Evolutionary conservation across 495 filamentous ascomycete species (phyloP).

Genomic region (Parachaetomium inaequale): DNA sequence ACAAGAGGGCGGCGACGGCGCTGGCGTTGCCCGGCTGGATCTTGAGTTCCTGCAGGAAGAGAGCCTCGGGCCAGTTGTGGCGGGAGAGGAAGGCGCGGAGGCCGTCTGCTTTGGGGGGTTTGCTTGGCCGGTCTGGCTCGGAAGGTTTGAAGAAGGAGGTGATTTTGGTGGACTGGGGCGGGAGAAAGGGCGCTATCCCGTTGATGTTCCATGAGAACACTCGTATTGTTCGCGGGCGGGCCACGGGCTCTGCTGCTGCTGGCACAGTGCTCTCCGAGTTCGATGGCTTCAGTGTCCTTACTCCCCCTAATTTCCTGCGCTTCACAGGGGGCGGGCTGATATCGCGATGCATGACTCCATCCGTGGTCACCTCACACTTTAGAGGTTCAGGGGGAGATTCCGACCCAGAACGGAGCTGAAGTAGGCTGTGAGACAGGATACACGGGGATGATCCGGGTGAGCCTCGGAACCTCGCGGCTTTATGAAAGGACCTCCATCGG

Average conservation of each 20-base stretch:
- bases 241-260: neutral
- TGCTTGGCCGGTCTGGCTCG: neutral
- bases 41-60: conserved; percentile 55
- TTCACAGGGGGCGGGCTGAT: conserved; percentile 26
- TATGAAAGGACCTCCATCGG: no score
- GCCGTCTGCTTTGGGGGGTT: conserved; percentile 5
- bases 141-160: conserved; percentile 40
- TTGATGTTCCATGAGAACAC: conserved; percentile 54
- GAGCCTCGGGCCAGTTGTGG: conserved; percentile 45
- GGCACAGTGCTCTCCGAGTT: no score
- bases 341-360: conserved; percentile 8
- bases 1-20: conserved; percentile 25
- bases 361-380: no score
- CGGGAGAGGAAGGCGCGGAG: conserved; percentile 44
- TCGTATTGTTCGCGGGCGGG: conserved; percentile 16
- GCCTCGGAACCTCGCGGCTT: no score
- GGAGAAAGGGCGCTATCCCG: conserved; percentile 45
- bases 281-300: no score
- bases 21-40: conserved; percentile 37
- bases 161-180: conserved; percentile 31
- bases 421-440: no score
- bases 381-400: no score
- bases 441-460: no score
- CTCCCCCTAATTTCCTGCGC: conserved; percentile 14
- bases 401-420: no score